Percentiles rank a stretch among this genome's conserved stretches.
These are phyloP conservation scores for Suillus alpinus DNA, from an alignment of 768 basidiomycete species.

Conservation along the genomic window DNA sequence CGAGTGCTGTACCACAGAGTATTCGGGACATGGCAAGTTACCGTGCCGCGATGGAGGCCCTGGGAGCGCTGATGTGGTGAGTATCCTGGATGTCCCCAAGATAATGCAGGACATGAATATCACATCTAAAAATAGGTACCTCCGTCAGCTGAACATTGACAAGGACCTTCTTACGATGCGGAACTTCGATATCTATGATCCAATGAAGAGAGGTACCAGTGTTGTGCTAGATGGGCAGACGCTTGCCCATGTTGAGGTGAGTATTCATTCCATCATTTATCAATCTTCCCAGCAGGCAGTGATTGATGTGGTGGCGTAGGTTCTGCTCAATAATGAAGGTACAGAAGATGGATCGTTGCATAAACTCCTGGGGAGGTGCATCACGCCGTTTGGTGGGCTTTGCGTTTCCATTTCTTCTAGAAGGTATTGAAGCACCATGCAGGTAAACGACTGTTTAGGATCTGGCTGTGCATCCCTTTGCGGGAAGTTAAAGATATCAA, in stretches of 20 bases:
- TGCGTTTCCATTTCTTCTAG: constrained; percentile 8
- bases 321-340: constrained; percentile 91
- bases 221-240: constrained; percentile 93
- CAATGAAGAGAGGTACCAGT: constrained; percentile 85
- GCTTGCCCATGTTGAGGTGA: constrained; percentile 89
- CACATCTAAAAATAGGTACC: constrained; percentile 50
- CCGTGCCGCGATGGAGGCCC: constrained; percentile 70
- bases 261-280: constrained; percentile 2
- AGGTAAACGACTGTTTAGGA: constrained; percentile 94
- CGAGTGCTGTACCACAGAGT: constrained; percentile 54
- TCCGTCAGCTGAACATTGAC: constrained; percentile 92
- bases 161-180: constrained; percentile 93
- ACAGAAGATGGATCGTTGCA: constrained; percentile 88
- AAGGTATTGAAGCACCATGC: constrained; percentile 7
- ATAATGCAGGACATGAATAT: background rate
- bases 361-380: constrained; percentile 76
- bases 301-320: constrained; percentile 37
- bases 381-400: constrained; percentile 83
- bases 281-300: background rate
- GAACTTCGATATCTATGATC: constrained; percentile 97
- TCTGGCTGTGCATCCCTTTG: constrained; percentile 95
- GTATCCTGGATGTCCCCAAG: constrained; percentile 13
- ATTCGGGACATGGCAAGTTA: constrained; percentile 73
- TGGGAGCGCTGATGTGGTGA: constrained; percentile 92
- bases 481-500: constrained; percentile 83